Base-by-base conservation (phyloP, 441 rosid species). In the Raphanus hybrid region DNA sequence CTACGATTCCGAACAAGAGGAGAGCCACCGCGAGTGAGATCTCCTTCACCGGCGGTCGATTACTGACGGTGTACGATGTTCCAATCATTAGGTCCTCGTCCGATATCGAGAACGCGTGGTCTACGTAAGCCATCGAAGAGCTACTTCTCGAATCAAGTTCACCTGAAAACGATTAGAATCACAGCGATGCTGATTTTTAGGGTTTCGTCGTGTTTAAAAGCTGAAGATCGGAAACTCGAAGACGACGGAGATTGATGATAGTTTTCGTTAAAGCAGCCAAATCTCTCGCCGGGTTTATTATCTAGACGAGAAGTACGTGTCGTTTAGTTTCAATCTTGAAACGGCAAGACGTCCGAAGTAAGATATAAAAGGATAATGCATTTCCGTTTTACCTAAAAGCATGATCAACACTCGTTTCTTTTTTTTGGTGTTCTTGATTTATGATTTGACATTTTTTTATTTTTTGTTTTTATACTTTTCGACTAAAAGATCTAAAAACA, bases 11-110 rank as follows among this genome's bases (percentile, higher is more conserved):
- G 70, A 89, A 89, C 35, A 93, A 84, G 77, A 93, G 94, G 52
- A 93, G 98, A 55, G 93, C 85, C 59, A 93, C 79, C 26, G 97
- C 97, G 50, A 93, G 89, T 20, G 89, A 88, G 87, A 93, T 93
- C 93, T 93, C 98, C 78, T 90, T 93, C 78, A 88, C 80, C 9
- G 98, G 98, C 35, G 98, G 95, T n/a, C 91, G 86, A 76, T 86
- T 89, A 82, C 84, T 86, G 78, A 87, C 81, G 9, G 88, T 63
- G 80, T 91, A 89, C 6, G 93, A 79, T 6, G 87, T 84, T 58
- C 82, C 98, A 64, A 93, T 75, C 97, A 93, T 90, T 50, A 93
- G 75, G 78, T 93, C 97, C 77, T 91, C 97, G 84, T 93, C 98
- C 2, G 95, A 86, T 37, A 91, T 93, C 16, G 98, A 93, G 86